Percentiles rank a stretch among this genome's conserved stretches.
These are phyloP conservation scores for Aspergillus cavernicola DNA, from an alignment of 495 filamentous ascomycete genomes.

Conservation along the genomic window DNA sequence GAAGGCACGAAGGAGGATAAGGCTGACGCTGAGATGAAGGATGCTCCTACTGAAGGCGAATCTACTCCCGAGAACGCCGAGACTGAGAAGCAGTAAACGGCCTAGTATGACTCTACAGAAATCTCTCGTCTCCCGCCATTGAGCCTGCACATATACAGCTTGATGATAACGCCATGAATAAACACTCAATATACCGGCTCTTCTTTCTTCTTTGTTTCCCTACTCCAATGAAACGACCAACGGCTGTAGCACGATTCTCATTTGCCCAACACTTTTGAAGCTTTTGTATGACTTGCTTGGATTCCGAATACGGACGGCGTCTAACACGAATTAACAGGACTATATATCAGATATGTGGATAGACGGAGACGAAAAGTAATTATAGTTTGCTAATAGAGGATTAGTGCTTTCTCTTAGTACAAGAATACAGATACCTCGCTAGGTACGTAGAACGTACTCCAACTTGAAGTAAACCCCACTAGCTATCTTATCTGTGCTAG, in stretches of 20 bases:
- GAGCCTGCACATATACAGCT: slow-evolving; percentile 14
- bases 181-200: slow-evolving; percentile 19
- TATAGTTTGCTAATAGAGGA: slow-evolving; percentile 13
- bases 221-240: slow-evolving; percentile 5
- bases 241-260: slow-evolving; percentile 10
- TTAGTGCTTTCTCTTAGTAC: background rate
- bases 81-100: slow-evolving; percentile 42
- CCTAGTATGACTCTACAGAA: background rate
- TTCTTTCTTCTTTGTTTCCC: slow-evolving; percentile 5
- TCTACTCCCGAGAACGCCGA: slow-evolving; percentile 31
- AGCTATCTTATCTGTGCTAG: too few species aligned
- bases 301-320: background rate
- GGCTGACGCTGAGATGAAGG: slow-evolving; percentile 55
- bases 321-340: background rate
- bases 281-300: background rate
- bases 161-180: slow-evolving; percentile 22
- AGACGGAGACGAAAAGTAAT: slow-evolving; percentile 8
- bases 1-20: slow-evolving; percentile 31
- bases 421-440: background rate
- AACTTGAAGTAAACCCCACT: background rate
- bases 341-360: slow-evolving; percentile 13
- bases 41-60: slow-evolving; percentile 44
- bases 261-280: slow-evolving; percentile 6
- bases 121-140: background rate
- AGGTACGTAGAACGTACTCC: background rate